These are phyloP conservation scores for Rhizopogon salebrosus DNA, from an alignment of 768 basidiomycete genomes.

Conservation along the genomic window DNA sequence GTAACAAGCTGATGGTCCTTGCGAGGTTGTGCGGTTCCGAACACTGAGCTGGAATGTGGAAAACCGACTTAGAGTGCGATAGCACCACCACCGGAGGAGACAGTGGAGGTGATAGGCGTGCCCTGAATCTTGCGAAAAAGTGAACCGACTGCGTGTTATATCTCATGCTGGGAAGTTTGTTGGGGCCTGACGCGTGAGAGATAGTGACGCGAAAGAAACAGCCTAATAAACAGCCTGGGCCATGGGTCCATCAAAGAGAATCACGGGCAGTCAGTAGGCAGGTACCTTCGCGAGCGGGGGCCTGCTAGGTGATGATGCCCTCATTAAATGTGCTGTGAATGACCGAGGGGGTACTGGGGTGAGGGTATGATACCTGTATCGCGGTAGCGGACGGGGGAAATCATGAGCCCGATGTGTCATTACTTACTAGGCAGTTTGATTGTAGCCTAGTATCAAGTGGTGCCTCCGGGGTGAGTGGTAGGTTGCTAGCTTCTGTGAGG, in stretches of 20 bases:
- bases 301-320: neutral
- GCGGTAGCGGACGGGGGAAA: no score
- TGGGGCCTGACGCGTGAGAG: neutral
- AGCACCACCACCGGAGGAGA: slow-evolving; percentile 23
- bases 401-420: no score
- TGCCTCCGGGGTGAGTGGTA: no score
- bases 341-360: no score
- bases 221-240: neutral
- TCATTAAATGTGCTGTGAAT: neutral
- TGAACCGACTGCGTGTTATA: neutral
- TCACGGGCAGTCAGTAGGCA: neutral
- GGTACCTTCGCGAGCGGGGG: neutral
- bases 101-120: slow-evolving; percentile 1
- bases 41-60: slow-evolving; percentile 43
- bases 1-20: slow-evolving; percentile 37
- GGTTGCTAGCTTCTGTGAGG: no score
- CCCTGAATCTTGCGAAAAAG: neutral
- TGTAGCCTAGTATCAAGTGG: no score
- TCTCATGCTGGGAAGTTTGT: neutral
- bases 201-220: neutral
- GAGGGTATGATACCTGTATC: no score
- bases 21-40: no score
- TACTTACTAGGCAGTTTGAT: no score
- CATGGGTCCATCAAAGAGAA: neutral
- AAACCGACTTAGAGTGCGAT: slow-evolving; percentile 31